These are phyloP conservation scores for Ophiostoma tasmaniense DNA, from an alignment of 2,329 filamentous ascomycete genomes.

Conservation along the genomic window DNA sequence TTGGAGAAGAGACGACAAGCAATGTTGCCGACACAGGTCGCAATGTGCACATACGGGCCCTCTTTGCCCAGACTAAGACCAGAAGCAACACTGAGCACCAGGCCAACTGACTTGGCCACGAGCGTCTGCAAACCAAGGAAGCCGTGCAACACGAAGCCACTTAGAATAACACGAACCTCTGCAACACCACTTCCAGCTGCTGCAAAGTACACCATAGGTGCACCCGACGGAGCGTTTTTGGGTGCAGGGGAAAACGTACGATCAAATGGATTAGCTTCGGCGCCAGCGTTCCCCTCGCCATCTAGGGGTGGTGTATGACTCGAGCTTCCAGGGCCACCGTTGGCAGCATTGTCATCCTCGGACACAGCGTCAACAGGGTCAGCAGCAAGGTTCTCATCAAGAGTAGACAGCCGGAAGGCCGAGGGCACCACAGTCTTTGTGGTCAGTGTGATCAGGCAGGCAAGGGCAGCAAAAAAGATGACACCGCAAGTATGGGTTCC, in stretches of 20 bases:
- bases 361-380: slow-evolving; percentile 33
- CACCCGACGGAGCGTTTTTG: slow-evolving; percentile 3
- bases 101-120: slow-evolving; percentile 70
- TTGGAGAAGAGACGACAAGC: slow-evolving; percentile 88
- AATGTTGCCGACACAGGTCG: slow-evolving; percentile 91
- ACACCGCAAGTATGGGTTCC: slow-evolving; percentile 65
- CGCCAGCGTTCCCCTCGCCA: neutral
- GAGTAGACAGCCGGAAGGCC: slow-evolving; percentile 72
- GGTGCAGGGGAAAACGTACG: slow-evolving; percentile 6
- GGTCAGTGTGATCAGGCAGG: slow-evolving; percentile 72
- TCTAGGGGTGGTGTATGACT: neutral
- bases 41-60: slow-evolving; percentile 93
- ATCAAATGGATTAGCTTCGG: neutral
- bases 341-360: slow-evolving; percentile 32
- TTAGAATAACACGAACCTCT: slow-evolving; percentile 96
- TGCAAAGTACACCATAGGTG: slow-evolving; percentile 86
- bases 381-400: slow-evolving; percentile 88
- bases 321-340: neutral
- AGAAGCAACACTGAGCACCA: slow-evolving; percentile 84
- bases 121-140: slow-evolving; percentile 86
- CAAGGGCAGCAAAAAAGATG: slow-evolving; percentile 57
- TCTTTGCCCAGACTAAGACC: slow-evolving; percentile 93
- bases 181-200: slow-evolving; percentile 94
- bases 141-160: slow-evolving; percentile 91
- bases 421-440: slow-evolving; percentile 95